These are phyloP conservation scores for Tulasnella sp. DNA, from an alignment of 768 basidiomycete genomes.

Conservation along the genomic window DNA sequence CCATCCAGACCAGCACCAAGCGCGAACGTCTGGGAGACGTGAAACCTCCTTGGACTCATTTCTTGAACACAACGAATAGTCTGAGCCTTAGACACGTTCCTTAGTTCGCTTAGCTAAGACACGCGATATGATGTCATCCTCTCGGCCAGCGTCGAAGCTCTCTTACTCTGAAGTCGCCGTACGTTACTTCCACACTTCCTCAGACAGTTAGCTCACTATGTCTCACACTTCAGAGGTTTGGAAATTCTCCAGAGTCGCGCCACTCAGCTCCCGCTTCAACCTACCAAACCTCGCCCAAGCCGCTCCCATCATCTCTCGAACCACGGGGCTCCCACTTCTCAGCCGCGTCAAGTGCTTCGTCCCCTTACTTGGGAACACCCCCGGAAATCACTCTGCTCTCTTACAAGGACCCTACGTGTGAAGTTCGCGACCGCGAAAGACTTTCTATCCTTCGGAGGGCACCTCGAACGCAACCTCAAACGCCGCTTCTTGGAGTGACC, in stretches of 20 bases:
- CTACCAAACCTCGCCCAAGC: not conserved
- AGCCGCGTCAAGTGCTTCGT: not conserved
- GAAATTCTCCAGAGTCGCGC: not conserved
- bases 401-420: not conserved
- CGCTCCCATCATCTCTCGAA: not conserved
- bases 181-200: not conserved
- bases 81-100: not conserved
- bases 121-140: not conserved
- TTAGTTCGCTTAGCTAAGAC: not conserved
- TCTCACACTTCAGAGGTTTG: not conserved
- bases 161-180: conserved; percentile 10
- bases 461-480: not conserved
- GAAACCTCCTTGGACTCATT: not conserved
- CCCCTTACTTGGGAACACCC: not conserved
- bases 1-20: not conserved
- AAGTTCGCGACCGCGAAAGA: not conserved
- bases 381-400: not conserved
- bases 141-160: not conserved
- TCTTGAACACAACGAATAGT: not conserved
- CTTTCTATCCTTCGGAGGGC: not conserved
- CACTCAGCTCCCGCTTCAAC: not conserved
- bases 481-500: not conserved
- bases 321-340: not conserved
- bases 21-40: not conserved
- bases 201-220: not conserved